Conservation (phyloP, 106 monocot species). For the Dendrobium catenatum region DNA sequence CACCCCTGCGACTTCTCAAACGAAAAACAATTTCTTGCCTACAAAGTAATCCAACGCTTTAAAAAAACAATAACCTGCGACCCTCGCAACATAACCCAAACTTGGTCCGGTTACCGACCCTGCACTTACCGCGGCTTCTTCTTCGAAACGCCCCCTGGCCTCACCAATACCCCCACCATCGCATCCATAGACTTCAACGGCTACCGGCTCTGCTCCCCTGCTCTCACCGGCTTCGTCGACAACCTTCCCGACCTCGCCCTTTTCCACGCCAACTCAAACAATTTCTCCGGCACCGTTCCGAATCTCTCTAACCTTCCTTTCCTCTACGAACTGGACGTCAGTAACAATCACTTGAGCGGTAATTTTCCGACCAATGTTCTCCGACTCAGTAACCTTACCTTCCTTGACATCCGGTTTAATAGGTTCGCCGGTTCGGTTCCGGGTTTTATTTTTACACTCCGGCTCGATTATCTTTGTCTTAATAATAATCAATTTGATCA, state of each 20-base stretch:
- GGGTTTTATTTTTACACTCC: slow-evolving; percentile 11
- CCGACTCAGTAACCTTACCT: slow-evolving; percentile 8
- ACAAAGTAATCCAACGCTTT: slow-evolving; percentile 35
- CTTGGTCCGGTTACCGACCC: slow-evolving; percentile 22
- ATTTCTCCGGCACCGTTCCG: slow-evolving; percentile 27
- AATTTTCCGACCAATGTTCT: slow-evolving; percentile 17
- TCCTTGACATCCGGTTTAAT: slow-evolving; percentile 50
- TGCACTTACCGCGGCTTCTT: slow-evolving; percentile 46
- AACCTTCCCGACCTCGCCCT: slow-evolving; percentile 38
- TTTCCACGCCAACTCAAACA: slow-evolving; percentile 48
- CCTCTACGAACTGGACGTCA: slow-evolving; percentile 53
- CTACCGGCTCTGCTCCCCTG: slow-evolving; percentile 21
- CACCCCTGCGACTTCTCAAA: background rate
- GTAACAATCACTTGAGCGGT: slow-evolving; percentile 39
- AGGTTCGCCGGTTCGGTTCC: slow-evolving; percentile 33
- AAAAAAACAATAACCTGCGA: slow-evolving; percentile 49
- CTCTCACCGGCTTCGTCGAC: slow-evolving; percentile 36
- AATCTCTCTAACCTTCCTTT: slow-evolving; percentile 8
- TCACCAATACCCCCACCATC: slow-evolving; percentile 21
- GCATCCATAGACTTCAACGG: slow-evolving; percentile 54
- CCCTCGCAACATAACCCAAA: slow-evolving; percentile 12
- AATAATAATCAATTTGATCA: slow-evolving; percentile 44
- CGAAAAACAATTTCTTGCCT: slow-evolving; percentile 7
- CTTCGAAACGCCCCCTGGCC: slow-evolving; percentile 24
- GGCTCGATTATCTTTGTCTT: slow-evolving; percentile 31